Evolutionary conservation across 441 rosid genomes (phyloP), one percentile per base, ranked within the genome.

Genomic region (Rhodomyrtus psidioides): DNA sequence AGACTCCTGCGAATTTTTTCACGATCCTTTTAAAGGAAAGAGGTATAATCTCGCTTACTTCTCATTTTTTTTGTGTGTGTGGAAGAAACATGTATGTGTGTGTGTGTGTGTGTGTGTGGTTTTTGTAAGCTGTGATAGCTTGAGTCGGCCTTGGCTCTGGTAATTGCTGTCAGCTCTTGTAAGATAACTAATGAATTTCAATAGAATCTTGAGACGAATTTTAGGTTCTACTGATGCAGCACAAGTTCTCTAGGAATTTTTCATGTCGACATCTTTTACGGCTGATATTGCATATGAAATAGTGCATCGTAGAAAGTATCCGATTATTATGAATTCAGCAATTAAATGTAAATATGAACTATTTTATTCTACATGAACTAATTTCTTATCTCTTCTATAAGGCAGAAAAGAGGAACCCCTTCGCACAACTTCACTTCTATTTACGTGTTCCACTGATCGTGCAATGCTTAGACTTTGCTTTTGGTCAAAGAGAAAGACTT

Each of bases 1-100:
- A 85, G 99, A 93, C 84, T 95, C 98, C 8, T 96, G 97, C 65
- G 98, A 97, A 55, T 95, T 97, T 91, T 96, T 95, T 83, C 98
- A 97, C 87, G 98, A 97, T 87, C 98, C 98, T 42, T 89, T 89
- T 55, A 97, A 92, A 89, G 98, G 98, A 84, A 97, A 89, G 90
- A 93, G 98, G 99, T 96, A 94, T 76, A 16, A 24, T 89, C 82
- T 84, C 16, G 46, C 56, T 82, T 79, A 34, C 79, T 70, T 70
- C 49, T 9, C 49, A 34, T 30, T 30, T 21, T 54, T 16, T 9
- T n/a, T n/a, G n/a, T n/a, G n/a, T n/a, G n/a, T n/a, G n/a, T 21
- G n/a, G 49, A 82, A 53, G 44, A 6, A n/a, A 53, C 58, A 82
- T 82, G 59, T 5, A 70, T 34, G n/a, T 34, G 79, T 60, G 13